Percentiles rank a stretch among this genome's conserved stretches.
These are phyloP conservation scores for Entomortierella chlamydospora DNA, from an alignment of 192 early-diverging fungal genomes.

Conservation along the genomic window DNA sequence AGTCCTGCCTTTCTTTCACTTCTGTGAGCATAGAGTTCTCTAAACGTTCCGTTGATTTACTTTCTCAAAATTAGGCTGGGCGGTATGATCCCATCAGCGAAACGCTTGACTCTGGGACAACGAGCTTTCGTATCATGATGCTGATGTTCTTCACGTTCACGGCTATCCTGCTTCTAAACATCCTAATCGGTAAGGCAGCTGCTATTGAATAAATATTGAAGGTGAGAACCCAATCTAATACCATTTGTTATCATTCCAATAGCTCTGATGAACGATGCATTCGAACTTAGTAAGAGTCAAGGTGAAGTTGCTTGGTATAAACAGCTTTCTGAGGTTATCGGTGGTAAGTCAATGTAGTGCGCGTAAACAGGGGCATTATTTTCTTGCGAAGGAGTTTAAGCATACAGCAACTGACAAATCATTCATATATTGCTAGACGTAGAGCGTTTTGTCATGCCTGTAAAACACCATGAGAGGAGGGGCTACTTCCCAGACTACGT, in stretches of 20 bases:
- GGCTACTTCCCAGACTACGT: not conserved
- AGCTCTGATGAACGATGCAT: constrained; percentile 34
- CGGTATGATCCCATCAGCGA: constrained; percentile 20
- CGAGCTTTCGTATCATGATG: constrained; percentile 29
- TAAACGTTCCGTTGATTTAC: not conserved
- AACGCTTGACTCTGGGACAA: not conserved
- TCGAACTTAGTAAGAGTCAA: constrained; percentile 9
- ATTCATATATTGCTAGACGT: not conserved
- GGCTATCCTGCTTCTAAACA: constrained; percentile 26
- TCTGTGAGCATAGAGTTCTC: too few species aligned
- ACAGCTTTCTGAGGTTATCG: constrained; percentile 25
- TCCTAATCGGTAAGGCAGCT: constrained; percentile 22
- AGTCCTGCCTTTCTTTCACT: too few species aligned
- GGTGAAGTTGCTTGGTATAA: constrained; percentile 19
- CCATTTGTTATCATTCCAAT: not conserved
- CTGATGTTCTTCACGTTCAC: constrained; percentile 19
- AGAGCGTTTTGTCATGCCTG: not conserved
- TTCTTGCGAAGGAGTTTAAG: too few species aligned
- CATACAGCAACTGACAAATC: not conserved
- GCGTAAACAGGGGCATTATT: too few species aligned
- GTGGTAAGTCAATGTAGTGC: constrained; percentile 27
- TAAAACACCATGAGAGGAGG: not conserved
- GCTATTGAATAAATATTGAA: too few species aligned
- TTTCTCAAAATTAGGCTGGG: constrained; percentile 15
- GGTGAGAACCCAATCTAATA: too few species aligned